Conservation (phyloP, 2,329 filamentous ascomycete genomes). For the Rutstroemia sp. region DNA sequence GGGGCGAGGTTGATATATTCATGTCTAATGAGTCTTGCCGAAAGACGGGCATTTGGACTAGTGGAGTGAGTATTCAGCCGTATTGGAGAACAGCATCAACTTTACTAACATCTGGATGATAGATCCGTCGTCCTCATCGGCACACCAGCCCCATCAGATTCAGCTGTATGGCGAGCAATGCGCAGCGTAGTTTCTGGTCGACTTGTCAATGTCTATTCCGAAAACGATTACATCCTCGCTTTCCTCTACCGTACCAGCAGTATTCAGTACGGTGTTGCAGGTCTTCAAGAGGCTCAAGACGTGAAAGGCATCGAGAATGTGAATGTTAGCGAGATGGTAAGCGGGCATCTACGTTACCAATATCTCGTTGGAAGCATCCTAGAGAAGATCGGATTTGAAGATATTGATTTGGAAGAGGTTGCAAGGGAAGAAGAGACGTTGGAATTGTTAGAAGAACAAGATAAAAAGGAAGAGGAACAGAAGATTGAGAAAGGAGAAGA, state of each 20-base stretch:
- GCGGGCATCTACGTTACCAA: slow-evolving; percentile 64
- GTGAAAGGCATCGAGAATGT: slow-evolving; percentile 60
- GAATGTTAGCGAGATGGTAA: slow-evolving; percentile 54
- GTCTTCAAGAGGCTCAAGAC: slow-evolving; percentile 64
- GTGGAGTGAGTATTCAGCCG: slow-evolving; percentile 51
- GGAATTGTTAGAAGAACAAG: slow-evolving; percentile 35
- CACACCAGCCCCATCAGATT: slow-evolving; percentile 65
- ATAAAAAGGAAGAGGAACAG: slow-evolving; percentile 32
- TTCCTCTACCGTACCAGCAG: slow-evolving; percentile 83
- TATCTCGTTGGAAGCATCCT: slow-evolving; percentile 60
- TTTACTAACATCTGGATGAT: neutral
- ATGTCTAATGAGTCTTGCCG: slow-evolving; percentile 69
- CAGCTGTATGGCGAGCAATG: slow-evolving; percentile 67
- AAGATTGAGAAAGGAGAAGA: slow-evolving; percentile 23
- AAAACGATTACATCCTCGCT: slow-evolving; percentile 79
- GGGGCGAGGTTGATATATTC: slow-evolving; percentile 77
- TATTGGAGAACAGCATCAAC: neutral
- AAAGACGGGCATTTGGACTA: slow-evolving; percentile 73
- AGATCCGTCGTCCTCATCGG: slow-evolving; percentile 69
- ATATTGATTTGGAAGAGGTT: slow-evolving; percentile 36
- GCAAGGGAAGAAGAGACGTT: slow-evolving; percentile 38
- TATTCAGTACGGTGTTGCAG: slow-evolving; percentile 75
- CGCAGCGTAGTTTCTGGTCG: slow-evolving; percentile 72
- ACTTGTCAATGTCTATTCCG: slow-evolving; percentile 81
- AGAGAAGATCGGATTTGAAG: slow-evolving; percentile 58